A percentile compares a stretch with the other conserved stretches of the same genome.
Conservation (phyloP, 345 rosid species). For the Turritis glabra region DNA sequence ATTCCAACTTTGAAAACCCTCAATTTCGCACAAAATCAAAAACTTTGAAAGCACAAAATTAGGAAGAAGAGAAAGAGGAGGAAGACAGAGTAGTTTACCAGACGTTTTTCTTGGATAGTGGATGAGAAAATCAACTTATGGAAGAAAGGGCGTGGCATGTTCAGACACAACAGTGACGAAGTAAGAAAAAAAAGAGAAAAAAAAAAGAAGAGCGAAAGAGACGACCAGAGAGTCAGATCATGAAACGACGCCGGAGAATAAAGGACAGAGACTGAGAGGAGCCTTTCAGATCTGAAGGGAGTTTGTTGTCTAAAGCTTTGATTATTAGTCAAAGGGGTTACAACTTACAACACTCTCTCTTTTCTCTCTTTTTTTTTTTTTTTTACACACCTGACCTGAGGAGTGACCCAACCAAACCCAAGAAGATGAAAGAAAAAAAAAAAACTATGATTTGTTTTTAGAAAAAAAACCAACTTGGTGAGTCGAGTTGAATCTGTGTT, state of each 20-base stretch:
- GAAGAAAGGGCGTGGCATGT: conserved; percentile 79
- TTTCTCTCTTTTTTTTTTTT: neutral
- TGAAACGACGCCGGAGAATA: conserved; percentile 47
- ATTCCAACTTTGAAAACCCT: conserved; percentile 9
- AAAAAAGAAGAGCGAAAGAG: neutral
- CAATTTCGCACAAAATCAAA: conserved; percentile 22
- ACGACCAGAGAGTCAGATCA: conserved; percentile 44
- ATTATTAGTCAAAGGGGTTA: conserved; percentile 37
- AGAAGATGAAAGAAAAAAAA: neutral
- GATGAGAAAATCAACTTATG: conserved; percentile 69
- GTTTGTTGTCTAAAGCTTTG: conserved; percentile 18
- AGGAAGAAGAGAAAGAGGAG: conserved; percentile 3
- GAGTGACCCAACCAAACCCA: conserved; percentile 42
- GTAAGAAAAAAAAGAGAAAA: neutral
- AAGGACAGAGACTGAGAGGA: conserved; percentile 31
- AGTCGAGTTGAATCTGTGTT: conserved; percentile 30
- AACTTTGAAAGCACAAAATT: neutral
- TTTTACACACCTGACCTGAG: conserved; percentile 33
- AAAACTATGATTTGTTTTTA: neutral
- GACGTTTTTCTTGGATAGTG: conserved; percentile 62
- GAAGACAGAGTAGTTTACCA: conserved; percentile 45
- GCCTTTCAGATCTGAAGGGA: conserved; percentile 40
- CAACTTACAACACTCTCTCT: conserved; percentile 9
- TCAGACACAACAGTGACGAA: conserved; percentile 33
- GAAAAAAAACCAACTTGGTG: conserved; percentile 17